Conservation (phyloP, 805 yeast species). For the Cyberlindnera meyerae region DNA sequence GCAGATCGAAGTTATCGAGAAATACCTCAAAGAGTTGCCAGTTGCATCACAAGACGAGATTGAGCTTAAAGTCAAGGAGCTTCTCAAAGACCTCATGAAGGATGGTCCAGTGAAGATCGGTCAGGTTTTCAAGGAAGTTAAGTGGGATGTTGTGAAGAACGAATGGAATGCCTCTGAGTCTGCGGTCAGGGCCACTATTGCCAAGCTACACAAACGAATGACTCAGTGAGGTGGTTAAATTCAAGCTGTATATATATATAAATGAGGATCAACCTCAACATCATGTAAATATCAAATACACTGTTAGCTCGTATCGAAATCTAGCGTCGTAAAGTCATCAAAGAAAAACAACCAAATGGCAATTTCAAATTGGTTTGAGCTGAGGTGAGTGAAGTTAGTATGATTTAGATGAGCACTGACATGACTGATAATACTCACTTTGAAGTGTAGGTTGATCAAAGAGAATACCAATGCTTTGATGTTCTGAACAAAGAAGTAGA, state of each 20-base stretch:
- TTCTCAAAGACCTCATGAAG: conserved; percentile 22
- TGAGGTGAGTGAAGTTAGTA: conserved; percentile 1
- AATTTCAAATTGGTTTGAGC: conserved; percentile 15
- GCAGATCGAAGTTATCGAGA: conserved; percentile 40
- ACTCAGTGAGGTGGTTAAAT: neutral
- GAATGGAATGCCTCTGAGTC: conserved; percentile 35
- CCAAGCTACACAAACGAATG: conserved; percentile 17
- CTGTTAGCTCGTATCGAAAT: no score
- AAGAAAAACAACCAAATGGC: no score
- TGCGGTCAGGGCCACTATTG: conserved; percentile 29
- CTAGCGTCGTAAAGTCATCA: no score
- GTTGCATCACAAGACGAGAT: conserved; percentile 45
- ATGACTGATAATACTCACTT: conserved; percentile 22
- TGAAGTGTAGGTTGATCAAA: conserved; percentile 37
- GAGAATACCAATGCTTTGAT: conserved; percentile 40
- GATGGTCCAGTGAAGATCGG: conserved; percentile 24
- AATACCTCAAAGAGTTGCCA: conserved; percentile 37
- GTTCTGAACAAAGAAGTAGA: conserved; percentile 40
- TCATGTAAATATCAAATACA: no score
- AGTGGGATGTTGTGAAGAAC: conserved; percentile 29
- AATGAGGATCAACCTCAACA: no score
- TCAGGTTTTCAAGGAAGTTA: conserved; percentile 29
- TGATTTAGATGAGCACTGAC: neutral
- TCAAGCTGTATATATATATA: conserved; percentile 5
- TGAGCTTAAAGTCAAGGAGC: conserved; percentile 27